Conservation (phyloP, 495 filamentous ascomycete species). For the Ramalina intermedia region DNA sequence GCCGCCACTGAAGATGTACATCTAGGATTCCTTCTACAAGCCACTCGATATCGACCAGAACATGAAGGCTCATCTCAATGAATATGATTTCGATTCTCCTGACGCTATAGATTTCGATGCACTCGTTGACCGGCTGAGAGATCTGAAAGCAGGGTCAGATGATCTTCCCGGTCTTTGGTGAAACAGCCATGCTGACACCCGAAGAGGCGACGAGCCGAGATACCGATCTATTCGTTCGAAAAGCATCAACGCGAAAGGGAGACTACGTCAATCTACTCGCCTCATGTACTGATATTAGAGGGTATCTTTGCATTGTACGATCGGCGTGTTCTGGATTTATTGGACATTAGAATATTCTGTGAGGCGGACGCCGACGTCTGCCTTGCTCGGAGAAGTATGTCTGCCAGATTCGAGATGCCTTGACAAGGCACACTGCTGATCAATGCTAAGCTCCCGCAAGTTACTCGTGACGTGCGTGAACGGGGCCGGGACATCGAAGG, state of each 20-base stretch:
- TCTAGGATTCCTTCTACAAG: constrained; percentile 93
- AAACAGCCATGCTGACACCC: constrained; percentile 1
- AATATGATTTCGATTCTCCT: constrained; percentile 92
- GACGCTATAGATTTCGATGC: constrained; percentile 90
- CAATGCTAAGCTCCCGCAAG: constrained; percentile 29
- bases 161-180: background rate
- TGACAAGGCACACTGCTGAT: constrained; percentile 8
- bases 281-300: constrained; percentile 88
- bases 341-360: constrained; percentile 95
- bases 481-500: constrained; percentile 80
- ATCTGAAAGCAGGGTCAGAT: constrained; percentile 79
- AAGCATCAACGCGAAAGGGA: constrained; percentile 67
- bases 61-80: constrained; percentile 63
- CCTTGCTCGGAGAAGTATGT: constrained; percentile 75
- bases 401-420: background rate
- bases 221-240: constrained; percentile 90
- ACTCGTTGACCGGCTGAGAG: constrained; percentile 62
- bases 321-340: constrained; percentile 63
- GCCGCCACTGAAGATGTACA: background rate
- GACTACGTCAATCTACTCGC: constrained; percentile 84
- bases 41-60: constrained; percentile 60
- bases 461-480: constrained; percentile 73
- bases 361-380: constrained; percentile 94
- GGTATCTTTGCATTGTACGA: constrained; percentile 94
- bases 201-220: constrained; percentile 72